These are phyloP conservation scores for Xylariomycetidae sp. DNA, from an alignment of 2,329 filamentous ascomycete genomes.

Conservation along the genomic window DNA sequence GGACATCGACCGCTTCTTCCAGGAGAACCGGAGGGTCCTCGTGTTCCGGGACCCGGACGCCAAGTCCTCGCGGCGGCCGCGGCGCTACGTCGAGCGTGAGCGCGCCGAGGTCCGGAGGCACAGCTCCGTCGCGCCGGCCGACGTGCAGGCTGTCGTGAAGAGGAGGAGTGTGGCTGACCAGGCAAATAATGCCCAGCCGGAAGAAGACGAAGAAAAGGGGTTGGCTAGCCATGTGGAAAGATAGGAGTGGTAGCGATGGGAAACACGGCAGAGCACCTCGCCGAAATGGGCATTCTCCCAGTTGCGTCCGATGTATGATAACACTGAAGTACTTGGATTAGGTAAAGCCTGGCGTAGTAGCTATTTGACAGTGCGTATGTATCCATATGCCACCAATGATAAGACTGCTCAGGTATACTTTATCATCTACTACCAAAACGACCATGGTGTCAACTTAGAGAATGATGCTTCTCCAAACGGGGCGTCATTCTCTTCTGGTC, in stretches of 20 bases:
- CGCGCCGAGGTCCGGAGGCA: slow-evolving; percentile 19
- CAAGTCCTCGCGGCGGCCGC: slow-evolving; percentile 15
- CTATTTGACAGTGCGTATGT: too few relatives aligned
- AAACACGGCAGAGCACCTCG: too few relatives aligned
- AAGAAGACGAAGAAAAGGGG: slow-evolving; percentile 10
- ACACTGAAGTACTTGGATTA: too few relatives aligned
- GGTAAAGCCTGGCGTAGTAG: too few relatives aligned
- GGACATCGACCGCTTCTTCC: slow-evolving; percentile 22
- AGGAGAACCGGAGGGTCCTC: slow-evolving; percentile 18
- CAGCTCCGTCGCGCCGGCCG: slow-evolving; percentile 7
- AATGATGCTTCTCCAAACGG: slow-evolving; percentile 16
- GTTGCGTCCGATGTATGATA: too few relatives aligned
- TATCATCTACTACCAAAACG: too few relatives aligned
- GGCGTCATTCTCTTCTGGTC: slow-evolving; percentile 11
- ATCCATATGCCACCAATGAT: too few relatives aligned
- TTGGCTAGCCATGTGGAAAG: slow-evolving; percentile 6
- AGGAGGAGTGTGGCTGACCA: slow-evolving; percentile 5
- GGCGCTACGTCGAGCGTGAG: slow-evolving; percentile 16
- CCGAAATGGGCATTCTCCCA: too few relatives aligned
- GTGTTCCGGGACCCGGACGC: slow-evolving; percentile 19
- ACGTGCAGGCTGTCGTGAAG: slow-evolving; percentile 7
- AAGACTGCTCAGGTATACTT: too few relatives aligned
- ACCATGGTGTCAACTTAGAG: slow-evolving; percentile 15
- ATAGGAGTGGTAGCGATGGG: too few relatives aligned
- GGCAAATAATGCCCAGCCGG: slow-evolving; percentile 1